Conservation (phyloP, 371 early-diverging fungal genomes). For the Lichtheimia ramosa region DNA sequence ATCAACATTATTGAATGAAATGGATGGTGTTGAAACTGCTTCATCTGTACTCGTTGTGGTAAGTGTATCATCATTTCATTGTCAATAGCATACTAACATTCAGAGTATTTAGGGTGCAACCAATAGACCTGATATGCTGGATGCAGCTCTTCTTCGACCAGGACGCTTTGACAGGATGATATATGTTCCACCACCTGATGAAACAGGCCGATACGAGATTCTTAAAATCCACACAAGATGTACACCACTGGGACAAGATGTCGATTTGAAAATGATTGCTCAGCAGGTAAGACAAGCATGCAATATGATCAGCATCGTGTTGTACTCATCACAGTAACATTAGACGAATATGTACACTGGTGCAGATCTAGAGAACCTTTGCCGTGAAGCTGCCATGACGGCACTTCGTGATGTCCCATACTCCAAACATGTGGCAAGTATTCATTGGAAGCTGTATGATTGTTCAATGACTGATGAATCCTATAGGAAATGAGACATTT, state of each 20-base stretch:
- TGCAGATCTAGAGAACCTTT: constrained; percentile 95
- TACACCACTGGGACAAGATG: constrained; percentile 72
- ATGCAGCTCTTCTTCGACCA: constrained; percentile 92
- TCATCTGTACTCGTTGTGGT: constrained; percentile 80
- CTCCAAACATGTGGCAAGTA: constrained; percentile 46
- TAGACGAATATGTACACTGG: constrained; percentile 92
- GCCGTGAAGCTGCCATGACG: constrained; percentile 94
- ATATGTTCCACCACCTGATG: constrained; percentile 93
- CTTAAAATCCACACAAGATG: constrained; percentile 80
- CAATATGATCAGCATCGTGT: neutral
- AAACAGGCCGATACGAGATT: constrained; percentile 77
- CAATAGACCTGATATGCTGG: constrained; percentile 96
- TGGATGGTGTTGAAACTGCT: constrained; percentile 92
- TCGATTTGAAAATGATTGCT: constrained; percentile 75
- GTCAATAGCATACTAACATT: neutral
- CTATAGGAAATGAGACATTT: constrained; percentile 21
- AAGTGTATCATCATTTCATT: constrained; percentile 7
- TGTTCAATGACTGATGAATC: neutral
- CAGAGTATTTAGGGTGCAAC: constrained; percentile 79
- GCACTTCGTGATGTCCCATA: constrained; percentile 62
- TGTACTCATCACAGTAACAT: neutral
- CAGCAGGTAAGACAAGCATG: constrained; percentile 30
- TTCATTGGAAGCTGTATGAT: neutral
- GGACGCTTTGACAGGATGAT: constrained; percentile 94
- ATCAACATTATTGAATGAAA: constrained; percentile 92